These are phyloP conservation scores for Termitomyces eurrhizus DNA, from an alignment of 768 basidiomycete genomes.

Conservation along the genomic window DNA sequence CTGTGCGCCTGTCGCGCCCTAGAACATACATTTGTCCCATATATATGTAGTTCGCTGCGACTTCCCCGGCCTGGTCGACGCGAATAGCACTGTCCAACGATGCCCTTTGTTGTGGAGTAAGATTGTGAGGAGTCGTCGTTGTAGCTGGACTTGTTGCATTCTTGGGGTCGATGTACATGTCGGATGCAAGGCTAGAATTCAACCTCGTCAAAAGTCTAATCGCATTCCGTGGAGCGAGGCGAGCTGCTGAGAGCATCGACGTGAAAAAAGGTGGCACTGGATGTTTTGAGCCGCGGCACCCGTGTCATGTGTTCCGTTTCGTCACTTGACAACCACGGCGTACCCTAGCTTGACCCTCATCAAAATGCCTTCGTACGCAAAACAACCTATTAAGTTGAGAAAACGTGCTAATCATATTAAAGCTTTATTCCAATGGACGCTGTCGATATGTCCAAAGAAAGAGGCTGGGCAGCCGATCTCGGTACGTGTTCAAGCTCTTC, in stretches of 20 bases:
- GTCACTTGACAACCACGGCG: constrained; percentile 4
- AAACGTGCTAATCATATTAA: neutral
- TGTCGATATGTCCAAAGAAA: constrained; percentile 64
- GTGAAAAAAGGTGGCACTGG: neutral
- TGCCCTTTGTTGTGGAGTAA: constrained; percentile 46
- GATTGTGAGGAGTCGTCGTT: constrained; percentile 49
- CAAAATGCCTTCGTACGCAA: constrained; percentile 39
- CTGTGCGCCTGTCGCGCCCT: constrained; percentile 49
- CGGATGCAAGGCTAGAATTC: constrained; percentile 32
- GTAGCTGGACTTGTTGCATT: constrained; percentile 35
- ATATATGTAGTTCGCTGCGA: constrained; percentile 97
- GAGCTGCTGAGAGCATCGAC: constrained; percentile 10
- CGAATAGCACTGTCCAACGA: constrained; percentile 67
- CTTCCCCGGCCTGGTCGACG: constrained; percentile 94
- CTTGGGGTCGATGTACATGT: constrained; percentile 41
- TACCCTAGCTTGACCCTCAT: neutral
- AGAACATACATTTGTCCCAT: constrained; percentile 79
- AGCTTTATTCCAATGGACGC: constrained; percentile 57
- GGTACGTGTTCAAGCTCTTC: constrained; percentile 35
- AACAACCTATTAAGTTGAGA: neutral
- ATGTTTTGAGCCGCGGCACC: neutral
- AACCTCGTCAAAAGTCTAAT: neutral
- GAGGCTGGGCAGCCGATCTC: constrained; percentile 66
- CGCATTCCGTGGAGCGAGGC: constrained; percentile 1
- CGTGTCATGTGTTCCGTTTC: constrained; percentile 11